Evolutionary conservation across 2,329 filamentous ascomycete genomes (phyloP), one percentile per base, ranked within the genome.

Genomic region (Colletotrichum zoysiae): DNA sequence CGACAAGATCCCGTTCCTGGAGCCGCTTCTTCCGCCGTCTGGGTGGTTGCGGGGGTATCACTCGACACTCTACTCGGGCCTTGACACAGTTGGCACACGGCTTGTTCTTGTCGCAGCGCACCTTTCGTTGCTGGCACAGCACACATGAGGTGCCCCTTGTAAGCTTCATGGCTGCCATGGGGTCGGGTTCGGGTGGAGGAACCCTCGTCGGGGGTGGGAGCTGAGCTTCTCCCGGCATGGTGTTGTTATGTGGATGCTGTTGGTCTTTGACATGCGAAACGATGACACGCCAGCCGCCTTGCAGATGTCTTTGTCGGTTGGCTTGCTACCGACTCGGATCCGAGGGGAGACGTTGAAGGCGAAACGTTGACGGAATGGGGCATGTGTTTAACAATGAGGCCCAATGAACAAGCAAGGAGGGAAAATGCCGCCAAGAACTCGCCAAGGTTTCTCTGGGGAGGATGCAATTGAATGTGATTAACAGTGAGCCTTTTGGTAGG

Each of bases 61-160:
- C 87, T 48, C 86, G 85, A 78, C 90, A 94, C 75, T 92, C 87
- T 42, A 86, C 86, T 30, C 85, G 82, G 64, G 88, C 86, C 80
- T 88, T 91, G 78, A 89, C 83, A 77, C 92, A 94, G 80, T 92
- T 91, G 76, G 87, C 84, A 78, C 92, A 94, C 20, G 92, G 92
- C 80, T 90, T 90, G 75, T 87, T 89, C 80, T 91, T 92, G 80
- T 94, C 90, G 80, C 92, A 94, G 71, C 90, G 90, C 53, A 94
- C 87, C 79, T 94, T 94, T 73, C 92, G 89, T 78, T 93, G 91
- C 78, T 95, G 92, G 78, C 93, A 95, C 26, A 91, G 85, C 18
- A 93, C 86, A 77, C 93, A 95, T 72, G 87, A 89, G 73, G 88
- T 88, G 70, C 88, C 88, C 61, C 88, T 84, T 50, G 87, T 89